Percentiles rank a stretch among this genome's conserved stretches.
These are phyloP conservation scores for Carex myosuroides DNA, from an alignment of 176 grass and related monocot species.

Conservation along the genomic window DNA sequence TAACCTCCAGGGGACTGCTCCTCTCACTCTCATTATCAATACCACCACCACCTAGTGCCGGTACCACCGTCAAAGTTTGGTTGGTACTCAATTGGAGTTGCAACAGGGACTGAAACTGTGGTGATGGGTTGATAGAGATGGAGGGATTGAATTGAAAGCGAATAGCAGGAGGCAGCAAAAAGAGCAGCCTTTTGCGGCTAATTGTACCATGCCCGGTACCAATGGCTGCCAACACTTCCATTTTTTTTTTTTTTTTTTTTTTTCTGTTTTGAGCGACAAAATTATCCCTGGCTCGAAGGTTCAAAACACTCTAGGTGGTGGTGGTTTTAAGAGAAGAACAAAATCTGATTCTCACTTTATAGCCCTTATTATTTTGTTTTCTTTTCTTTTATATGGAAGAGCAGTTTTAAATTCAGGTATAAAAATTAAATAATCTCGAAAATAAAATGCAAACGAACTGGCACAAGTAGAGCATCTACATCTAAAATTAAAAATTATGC, in stretches of 20 bases:
- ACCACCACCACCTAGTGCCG: not conserved
- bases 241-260: not conserved
- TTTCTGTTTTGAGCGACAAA: not conserved
- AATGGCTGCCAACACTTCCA: not conserved
- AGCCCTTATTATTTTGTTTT: not conserved
- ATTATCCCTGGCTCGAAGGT: not conserved
- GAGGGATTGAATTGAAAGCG: not conserved
- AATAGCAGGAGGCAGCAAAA: not conserved
- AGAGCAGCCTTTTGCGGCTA: not conserved
- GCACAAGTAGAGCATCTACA: no score
- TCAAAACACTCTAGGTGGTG: not conserved
- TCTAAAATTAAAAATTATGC: no score
- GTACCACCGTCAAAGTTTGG: not conserved
- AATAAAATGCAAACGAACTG: not conserved
- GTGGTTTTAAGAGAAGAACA: not conserved
- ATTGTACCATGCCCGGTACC: not conserved
- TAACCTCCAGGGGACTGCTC: slow-evolving; percentile 57
- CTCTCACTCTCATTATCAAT: slow-evolving; percentile 10
- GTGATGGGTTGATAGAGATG: not conserved
- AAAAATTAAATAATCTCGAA: not conserved
- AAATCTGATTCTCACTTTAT: not conserved
- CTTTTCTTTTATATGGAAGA: not conserved
- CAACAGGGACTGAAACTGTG: not conserved
- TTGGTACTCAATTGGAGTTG: not conserved
- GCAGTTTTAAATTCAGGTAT: not conserved